Percentiles rank a stretch among this genome's conserved stretches.
Conservation (phyloP, 805 yeast genomes). For the Myxozyma sirexii region DNA sequence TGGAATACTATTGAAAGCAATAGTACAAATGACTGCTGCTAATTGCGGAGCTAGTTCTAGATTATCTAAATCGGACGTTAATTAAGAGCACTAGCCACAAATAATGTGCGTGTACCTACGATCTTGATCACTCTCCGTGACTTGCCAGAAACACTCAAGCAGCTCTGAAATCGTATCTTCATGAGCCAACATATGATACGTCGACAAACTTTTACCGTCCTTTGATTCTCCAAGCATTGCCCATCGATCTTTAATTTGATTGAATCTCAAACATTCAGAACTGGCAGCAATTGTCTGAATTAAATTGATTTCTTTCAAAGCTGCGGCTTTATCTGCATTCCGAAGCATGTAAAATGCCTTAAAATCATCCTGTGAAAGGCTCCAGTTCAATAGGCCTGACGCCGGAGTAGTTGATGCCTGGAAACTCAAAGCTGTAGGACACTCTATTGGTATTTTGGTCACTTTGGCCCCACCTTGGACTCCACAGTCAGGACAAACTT, state of each 20-base stretch:
- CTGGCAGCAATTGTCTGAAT: neutral
- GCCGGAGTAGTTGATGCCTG: too few species aligned
- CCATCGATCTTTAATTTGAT: constrained; percentile 11
- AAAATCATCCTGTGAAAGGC: neutral
- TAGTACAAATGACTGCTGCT: neutral
- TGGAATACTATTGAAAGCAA: constrained; percentile 14
- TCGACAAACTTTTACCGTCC: neutral
- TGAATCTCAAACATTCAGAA: neutral
- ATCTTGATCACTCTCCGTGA: too few species aligned
- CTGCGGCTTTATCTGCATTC: neutral
- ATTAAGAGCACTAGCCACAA: too few species aligned
- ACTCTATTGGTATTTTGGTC: neutral
- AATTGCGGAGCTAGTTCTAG: neutral
- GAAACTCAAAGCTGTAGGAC: neutral
- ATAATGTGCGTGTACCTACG: too few species aligned
- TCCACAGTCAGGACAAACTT: constrained; percentile 1
- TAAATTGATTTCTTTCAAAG: neutral
- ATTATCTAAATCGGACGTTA: too few species aligned
- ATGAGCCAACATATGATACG: constrained; percentile 1
- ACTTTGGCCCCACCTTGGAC: constrained; percentile 2
- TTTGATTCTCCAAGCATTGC: constrained; percentile 1
- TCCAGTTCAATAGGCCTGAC: neutral
- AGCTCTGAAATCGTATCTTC: constrained; percentile 1
- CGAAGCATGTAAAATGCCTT: neutral
- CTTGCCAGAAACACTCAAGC: neutral